Evolutionary conservation across 2,329 filamentous ascomycete genomes (phyloP).

Genomic region (Claviceps purpurea): DNA sequence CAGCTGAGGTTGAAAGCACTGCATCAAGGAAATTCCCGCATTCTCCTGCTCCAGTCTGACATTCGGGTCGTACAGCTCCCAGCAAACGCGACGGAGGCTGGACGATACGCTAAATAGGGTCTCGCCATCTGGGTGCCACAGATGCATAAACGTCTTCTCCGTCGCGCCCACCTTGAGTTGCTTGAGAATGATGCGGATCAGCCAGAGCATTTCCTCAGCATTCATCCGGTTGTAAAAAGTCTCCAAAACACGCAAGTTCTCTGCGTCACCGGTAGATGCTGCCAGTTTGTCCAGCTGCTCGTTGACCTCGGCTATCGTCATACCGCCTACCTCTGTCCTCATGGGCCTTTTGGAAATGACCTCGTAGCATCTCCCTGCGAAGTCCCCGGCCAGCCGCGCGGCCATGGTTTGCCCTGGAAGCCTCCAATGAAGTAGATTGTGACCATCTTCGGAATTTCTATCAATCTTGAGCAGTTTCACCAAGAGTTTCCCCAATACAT

Average conservation of each 20-base stretch:
- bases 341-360: conserved; percentile 75
- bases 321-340: conserved; percentile 56
- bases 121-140: conserved; percentile 71
- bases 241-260: conserved; percentile 69
- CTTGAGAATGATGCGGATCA: conserved; percentile 83
- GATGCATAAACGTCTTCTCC: conserved; percentile 74
- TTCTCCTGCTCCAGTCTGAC: conserved; percentile 63
- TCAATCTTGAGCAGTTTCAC: conserved; percentile 88
- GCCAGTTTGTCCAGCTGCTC: conserved; percentile 68
- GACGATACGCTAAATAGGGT: conserved; percentile 80
- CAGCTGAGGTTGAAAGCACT: conserved; percentile 91
- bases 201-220: conserved; percentile 82
- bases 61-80: conserved; percentile 70
- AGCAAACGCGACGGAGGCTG: conserved; percentile 80
- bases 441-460: conserved; percentile 78
- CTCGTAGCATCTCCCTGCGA: conserved; percentile 78
- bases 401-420: conserved; percentile 56
- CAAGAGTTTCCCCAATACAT: conserved; percentile 76
- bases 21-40: conserved; percentile 67
- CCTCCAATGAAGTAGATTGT: conserved; percentile 83
- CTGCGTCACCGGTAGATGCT: conserved; percentile 62
- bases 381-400: conserved; percentile 68
- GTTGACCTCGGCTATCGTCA: conserved; percentile 87
- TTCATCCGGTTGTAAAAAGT: conserved; percentile 87
- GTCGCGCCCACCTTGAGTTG: conserved; percentile 64